These are phyloP conservation scores for Suillus sp. DNA, from an alignment of 768 basidiomycete species.

Conservation along the genomic window DNA sequence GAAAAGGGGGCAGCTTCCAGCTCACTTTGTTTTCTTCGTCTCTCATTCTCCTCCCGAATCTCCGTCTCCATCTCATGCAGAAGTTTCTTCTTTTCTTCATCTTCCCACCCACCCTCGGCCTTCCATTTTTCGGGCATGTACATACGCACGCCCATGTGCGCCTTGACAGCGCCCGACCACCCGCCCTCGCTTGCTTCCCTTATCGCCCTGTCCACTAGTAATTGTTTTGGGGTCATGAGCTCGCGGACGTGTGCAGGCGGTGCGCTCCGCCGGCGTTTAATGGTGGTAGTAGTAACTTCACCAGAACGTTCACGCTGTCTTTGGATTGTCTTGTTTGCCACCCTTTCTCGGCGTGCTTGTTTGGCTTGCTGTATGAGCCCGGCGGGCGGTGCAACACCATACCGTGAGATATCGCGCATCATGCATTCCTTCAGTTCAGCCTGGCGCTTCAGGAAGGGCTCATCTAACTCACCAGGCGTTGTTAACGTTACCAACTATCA, in stretches of 20 bases:
- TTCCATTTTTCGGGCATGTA: conserved; percentile 36
- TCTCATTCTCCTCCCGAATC: conserved; percentile 35
- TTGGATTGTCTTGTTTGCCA: conserved; percentile 67
- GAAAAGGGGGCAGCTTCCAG: neutral
- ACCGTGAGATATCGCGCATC: conserved; percentile 44
- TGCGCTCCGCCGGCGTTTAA: conserved; percentile 49
- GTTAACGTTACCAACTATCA: neutral
- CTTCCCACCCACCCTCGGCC: conserved; percentile 36
- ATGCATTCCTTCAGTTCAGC: conserved; percentile 35
- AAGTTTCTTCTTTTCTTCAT: conserved; percentile 18
- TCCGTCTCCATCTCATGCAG: conserved; percentile 30
- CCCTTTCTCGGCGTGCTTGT: conserved; percentile 59
- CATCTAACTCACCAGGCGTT: neutral
- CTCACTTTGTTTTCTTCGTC: conserved; percentile 11
- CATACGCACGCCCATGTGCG: conserved; percentile 52
- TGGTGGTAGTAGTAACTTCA: conserved; percentile 53
- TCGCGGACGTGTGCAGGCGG: conserved; percentile 65
- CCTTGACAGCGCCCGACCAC: conserved; percentile 69
- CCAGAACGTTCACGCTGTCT: conserved; percentile 63
- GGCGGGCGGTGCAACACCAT: conserved; percentile 44
- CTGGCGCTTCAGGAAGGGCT: neutral
- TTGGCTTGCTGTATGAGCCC: conserved; percentile 51
- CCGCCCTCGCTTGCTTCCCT: conserved; percentile 64
- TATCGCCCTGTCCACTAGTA: conserved; percentile 51
- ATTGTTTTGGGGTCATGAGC: conserved; percentile 51